phyloP scores from a whole-genome alignment of 768 basidiomycete genomes.

The Lentinula lateritia region DNA sequence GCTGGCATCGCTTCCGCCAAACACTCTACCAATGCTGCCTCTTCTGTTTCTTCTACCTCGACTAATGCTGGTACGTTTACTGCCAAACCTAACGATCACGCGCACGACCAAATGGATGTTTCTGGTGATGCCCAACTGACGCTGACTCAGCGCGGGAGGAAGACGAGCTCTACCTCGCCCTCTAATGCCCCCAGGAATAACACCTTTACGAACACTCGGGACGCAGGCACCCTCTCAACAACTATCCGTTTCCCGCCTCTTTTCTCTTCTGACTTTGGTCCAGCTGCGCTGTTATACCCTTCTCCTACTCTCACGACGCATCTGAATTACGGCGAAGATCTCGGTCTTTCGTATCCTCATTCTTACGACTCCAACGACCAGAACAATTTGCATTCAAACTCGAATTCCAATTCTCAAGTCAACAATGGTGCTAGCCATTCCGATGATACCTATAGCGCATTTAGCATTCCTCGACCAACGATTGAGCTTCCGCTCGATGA shows the following conservation, averaged over 20 bases:
- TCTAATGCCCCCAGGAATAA: neutral
- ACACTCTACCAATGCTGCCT: no score
- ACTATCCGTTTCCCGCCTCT: conserved; percentile 67
- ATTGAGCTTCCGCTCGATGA: conserved; percentile 87
- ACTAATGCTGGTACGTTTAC: conserved; percentile 23
- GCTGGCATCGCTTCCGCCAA: no score
- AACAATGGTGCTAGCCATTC: neutral
- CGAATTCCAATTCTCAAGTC: no score
- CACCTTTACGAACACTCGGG: no score
- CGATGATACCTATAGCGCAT: conserved; percentile 18
- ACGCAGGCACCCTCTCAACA: conserved; percentile 10
- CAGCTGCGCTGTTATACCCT: conserved; percentile 66
- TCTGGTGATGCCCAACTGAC: conserved; percentile 32
- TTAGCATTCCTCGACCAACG: conserved; percentile 69
- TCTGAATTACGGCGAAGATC: conserved; percentile 77
- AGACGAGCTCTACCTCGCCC: conserved; percentile 3
- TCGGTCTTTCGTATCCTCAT: conserved; percentile 21
- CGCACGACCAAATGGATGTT: conserved; percentile 16
- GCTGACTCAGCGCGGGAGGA: conserved; percentile 27
- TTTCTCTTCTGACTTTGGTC: conserved; percentile 73
- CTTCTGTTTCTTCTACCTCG: no score
- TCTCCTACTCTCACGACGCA: conserved; percentile 61
- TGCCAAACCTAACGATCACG: conserved; percentile 21
- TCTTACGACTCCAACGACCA: conserved; percentile 24
- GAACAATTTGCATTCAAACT: conserved; percentile 14